Conservation (phyloP, 2,329 filamentous ascomycete species). For the Bisporella sp. region DNA sequence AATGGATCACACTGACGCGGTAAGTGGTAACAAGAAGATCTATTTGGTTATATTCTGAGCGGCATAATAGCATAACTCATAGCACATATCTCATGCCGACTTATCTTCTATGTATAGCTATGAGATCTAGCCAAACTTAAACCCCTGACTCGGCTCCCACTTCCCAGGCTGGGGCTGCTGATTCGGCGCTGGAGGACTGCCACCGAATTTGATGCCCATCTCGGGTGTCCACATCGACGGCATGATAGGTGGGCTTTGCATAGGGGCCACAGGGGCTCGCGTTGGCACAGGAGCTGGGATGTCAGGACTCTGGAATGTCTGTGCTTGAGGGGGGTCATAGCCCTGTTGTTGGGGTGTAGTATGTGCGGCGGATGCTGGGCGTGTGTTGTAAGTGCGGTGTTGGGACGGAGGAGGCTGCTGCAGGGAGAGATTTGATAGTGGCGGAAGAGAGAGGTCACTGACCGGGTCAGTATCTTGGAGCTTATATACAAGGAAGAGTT, state of each 20-base stretch:
- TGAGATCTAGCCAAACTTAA: background rate
- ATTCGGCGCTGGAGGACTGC: slow-evolving; percentile 9
- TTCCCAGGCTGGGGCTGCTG: background rate
- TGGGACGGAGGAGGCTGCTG: slow-evolving; percentile 22
- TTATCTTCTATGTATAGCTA: too few species aligned
- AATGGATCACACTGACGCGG: too few species aligned
- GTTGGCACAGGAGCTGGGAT: slow-evolving; percentile 41
- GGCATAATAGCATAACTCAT: too few species aligned
- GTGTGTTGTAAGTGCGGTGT: background rate
- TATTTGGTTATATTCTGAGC: too few species aligned
- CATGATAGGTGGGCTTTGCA: slow-evolving; percentile 32
- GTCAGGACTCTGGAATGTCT: slow-evolving; percentile 3
- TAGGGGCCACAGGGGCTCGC: slow-evolving; percentile 44
- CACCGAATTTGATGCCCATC: slow-evolving; percentile 73
- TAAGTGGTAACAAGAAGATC: too few species aligned
- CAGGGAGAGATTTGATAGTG: slow-evolving; percentile 16
- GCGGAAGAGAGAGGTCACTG: slow-evolving; percentile 22
- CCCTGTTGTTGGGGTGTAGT: slow-evolving; percentile 17
- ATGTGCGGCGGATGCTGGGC: slow-evolving; percentile 24
- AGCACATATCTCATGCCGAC: too few species aligned
- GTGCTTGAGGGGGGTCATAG: slow-evolving; percentile 2
- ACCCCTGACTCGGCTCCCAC: slow-evolving; percentile 1
- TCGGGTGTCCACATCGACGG: slow-evolving; percentile 70
- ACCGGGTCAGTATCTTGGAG: background rate
- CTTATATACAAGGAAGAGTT: slow-evolving; percentile 20